Evolutionary conservation across 306 rosid genomes (phyloP).

Genomic region (Quercus suber): DNA sequence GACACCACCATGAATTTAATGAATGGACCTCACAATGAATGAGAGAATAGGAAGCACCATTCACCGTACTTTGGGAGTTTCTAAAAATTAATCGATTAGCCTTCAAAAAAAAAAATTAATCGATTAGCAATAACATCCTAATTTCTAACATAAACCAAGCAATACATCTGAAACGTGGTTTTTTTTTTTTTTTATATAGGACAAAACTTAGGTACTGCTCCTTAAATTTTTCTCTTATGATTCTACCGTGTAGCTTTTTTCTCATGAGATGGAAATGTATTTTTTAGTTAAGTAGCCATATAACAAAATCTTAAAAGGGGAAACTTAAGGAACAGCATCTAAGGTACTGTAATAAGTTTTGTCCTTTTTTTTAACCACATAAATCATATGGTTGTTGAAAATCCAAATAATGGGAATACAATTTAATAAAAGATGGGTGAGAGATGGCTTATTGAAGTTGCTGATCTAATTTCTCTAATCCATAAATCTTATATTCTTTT

Average conservation of each 20-base stretch:
- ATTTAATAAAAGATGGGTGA: neutral
- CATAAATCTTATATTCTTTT: neutral
- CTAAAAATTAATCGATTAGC: too few species aligned
- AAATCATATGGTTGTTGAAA: too few species aligned
- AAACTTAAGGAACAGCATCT: fast-evolving
- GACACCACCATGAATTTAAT: fast-evolving
- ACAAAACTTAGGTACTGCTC: too few species aligned
- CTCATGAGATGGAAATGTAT: too few species aligned
- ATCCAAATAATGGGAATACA: too few species aligned
- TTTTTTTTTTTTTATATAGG: neutral
- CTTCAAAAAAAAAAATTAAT: too few species aligned
- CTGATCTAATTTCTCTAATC: neutral
- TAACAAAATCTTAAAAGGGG: fast-evolving
- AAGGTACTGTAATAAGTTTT: too few species aligned
- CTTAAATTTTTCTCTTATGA: fast-evolving
- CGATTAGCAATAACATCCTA: neutral
- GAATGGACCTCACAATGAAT: too few species aligned
- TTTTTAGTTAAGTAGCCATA: too few species aligned
- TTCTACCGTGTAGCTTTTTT: too few species aligned
- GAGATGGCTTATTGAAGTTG: neutral
- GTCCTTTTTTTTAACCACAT: neutral
- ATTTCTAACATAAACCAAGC: neutral
- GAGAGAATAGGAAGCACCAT: too few species aligned
- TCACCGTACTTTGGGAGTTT: too few species aligned
- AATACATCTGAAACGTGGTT: neutral